Evolutionary conservation across 2,329 filamentous ascomycete species (phyloP).

Genomic region (Apiospora saccharicola): DNA sequence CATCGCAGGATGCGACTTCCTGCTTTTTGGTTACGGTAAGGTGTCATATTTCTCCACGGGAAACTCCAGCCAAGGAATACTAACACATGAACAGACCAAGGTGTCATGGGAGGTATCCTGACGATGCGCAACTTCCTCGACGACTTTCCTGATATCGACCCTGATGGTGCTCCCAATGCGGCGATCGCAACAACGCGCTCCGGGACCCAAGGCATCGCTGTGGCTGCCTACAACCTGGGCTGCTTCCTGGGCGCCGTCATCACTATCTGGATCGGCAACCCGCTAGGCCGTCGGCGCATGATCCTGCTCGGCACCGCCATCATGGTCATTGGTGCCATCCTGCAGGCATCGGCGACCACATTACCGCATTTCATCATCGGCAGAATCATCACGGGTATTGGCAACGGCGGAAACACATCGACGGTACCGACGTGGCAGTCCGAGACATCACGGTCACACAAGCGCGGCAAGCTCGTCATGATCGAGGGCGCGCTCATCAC

Average conservation of each 20-base stretch:
- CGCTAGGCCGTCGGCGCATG: conserved; percentile 62
- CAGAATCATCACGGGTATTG: conserved; percentile 54
- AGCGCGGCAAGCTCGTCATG: conserved; percentile 67
- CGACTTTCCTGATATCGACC: conserved; percentile 62
- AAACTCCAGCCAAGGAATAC: not conserved
- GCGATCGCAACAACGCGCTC: conserved; percentile 51
- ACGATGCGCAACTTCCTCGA: conserved; percentile 69
- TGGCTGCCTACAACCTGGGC: conserved; percentile 66
- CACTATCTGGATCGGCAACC: conserved; percentile 59
- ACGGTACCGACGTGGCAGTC: conserved; percentile 68
- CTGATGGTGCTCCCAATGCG: conserved; percentile 44
- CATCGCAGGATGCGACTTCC: conserved; percentile 77
- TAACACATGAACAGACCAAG: conserved; percentile 64
- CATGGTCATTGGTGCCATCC: conserved; percentile 62
- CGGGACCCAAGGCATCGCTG: conserved; percentile 59
- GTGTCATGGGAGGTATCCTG: conserved; percentile 78
- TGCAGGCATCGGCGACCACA: conserved; percentile 49
- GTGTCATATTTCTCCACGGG: not conserved
- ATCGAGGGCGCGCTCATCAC: conserved; percentile 66
- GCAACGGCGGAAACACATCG: conserved; percentile 51
- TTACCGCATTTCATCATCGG: conserved; percentile 64
- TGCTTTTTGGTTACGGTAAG: conserved; percentile 66
- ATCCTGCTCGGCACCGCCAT: conserved; percentile 65
- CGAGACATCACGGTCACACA: conserved; percentile 63
- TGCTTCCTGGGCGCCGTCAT: conserved; percentile 61